Evolutionary conservation across 2,329 filamentous ascomycete genomes (phyloP), one percentile per base, ranked within the genome.

Genomic region (Aureobasidium melanogenum): DNA sequence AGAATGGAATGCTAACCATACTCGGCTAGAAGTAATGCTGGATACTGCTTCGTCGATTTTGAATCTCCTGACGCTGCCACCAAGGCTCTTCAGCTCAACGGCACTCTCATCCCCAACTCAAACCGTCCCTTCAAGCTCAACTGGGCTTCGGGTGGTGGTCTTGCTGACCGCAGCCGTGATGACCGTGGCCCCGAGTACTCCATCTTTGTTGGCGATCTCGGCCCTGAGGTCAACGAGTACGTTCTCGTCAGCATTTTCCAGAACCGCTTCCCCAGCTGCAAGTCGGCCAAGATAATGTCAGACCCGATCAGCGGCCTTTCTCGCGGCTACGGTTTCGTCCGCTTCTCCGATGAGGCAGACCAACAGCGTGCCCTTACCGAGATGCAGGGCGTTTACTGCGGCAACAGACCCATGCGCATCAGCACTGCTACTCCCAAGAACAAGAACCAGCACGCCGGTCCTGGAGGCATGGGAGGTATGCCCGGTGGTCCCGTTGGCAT

Each of bases 211-310:
- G 94, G 94, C 67, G 94, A 99, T 72, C 87, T 99, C 65, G 94
- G 94, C 64, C 94, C 95, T 8, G 94, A 99, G 77, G 94, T 99
- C 69, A 99, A 97, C 76, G 94, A 99, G 79, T 97, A 96, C 71
- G 93, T 97, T 62, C 82, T 99, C 63, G 93, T 97, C 59, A 96
- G 92, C 28, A 87, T 99, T 55, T 99, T 99, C 84, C 93, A 97
- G 79, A 88, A 87, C 72, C 91, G 93, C 64, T 99, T 96, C 82
- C 88, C 89, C 0, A 96, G 91, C 9, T 97, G 93, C 89, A 97
- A 97, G 82, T 96, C 91, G 39, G 94, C 94, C 71, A 99, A 99
- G 84, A 99, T 99, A 77, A 99, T 99, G 94, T 96, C 93, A 64
- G 94, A 99, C 72, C 93, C 94, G 64, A 94, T 97, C 77, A 96